Evolutionary conservation across 805 yeast species (phyloP), one percentile per base, ranked within the genome.

Genomic region (Barnettozyma sucrosica): DNA sequence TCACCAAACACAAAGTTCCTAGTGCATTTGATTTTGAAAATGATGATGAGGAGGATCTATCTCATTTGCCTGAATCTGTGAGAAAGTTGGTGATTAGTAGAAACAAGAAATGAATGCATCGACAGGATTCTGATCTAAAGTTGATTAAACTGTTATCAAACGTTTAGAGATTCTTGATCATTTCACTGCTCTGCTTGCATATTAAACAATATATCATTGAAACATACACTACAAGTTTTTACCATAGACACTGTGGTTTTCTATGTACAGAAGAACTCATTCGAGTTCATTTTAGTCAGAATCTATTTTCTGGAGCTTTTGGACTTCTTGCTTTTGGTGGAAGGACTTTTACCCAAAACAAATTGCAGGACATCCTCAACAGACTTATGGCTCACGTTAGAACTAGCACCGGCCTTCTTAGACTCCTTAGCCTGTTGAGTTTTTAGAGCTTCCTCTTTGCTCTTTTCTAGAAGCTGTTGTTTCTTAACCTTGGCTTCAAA

Each of bases 291-390:
- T 28, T 28, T 28, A 8, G 32, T 28, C 32, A 28, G 32, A 28
- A 19, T 23, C 20, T 18, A 19, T 24, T 8, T 18, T 19, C 28
- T 52, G 20, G 39, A 34, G 33, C 55, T 55, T 19, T 54, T 61
- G 16, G 57, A 54, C 38, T 57, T 57, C 44, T 55, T 50, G 30
- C 55, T 13, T 23, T 37, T 50, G n/a, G 61, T 61, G 53, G 66
- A 64, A 20, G 55, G 50, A 10, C 20, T 45, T n/a, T 59, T 60
- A 44, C 92, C 92, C 63, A 82, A 84, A 58, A 87, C 83, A 59
- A 80, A 87, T 51, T 74, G 72, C 66, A 87, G 68, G 50, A 87
- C 73, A 50, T 85, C 95, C 46, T 84, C 92, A 45, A 86, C 76
- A 18, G 88, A 79, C 64, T 81, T 76, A 46, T 71, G 67, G 7